Evolutionary conservation across 768 basidiomycete genomes (phyloP).

Genomic region (Boletus rubropictus): DNA sequence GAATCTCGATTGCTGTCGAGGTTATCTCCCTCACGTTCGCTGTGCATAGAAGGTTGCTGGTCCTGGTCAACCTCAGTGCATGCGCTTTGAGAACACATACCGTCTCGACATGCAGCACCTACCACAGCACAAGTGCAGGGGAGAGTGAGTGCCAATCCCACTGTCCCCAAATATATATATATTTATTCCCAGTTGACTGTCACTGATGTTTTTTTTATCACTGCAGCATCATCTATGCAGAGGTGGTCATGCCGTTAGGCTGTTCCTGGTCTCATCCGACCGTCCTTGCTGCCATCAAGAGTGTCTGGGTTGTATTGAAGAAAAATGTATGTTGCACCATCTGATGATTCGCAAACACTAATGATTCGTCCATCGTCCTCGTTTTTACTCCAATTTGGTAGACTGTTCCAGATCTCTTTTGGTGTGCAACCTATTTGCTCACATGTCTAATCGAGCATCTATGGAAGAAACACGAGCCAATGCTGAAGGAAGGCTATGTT

Average conservation of each 20-base stretch:
- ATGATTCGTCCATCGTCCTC: too few species aligned
- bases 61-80: background rate
- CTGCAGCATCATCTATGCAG: background rate
- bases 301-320: accelerated
- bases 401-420: background rate
- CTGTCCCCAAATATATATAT: too few species aligned
- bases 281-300: background rate
- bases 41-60: background rate
- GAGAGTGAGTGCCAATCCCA: too few species aligned
- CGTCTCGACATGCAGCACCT: background rate
- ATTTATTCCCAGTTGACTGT: too few species aligned
- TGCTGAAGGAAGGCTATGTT: background rate
- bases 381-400: too few species aligned
- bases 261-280: background rate
- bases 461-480: background rate
- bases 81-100: background rate
- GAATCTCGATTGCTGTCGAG: background rate
- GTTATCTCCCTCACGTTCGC: background rate
- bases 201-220: too few species aligned
- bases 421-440: background rate
- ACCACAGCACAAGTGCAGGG: accelerated
- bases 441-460: background rate
- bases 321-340: background rate
- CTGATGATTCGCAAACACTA: too few species aligned
- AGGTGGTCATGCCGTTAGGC: background rate